Percentiles rank a stretch among this genome's conserved stretches.
phyloP scores from a whole-genome alignment of 805 yeast genomes.

The Spathaspora boniae region DNA sequence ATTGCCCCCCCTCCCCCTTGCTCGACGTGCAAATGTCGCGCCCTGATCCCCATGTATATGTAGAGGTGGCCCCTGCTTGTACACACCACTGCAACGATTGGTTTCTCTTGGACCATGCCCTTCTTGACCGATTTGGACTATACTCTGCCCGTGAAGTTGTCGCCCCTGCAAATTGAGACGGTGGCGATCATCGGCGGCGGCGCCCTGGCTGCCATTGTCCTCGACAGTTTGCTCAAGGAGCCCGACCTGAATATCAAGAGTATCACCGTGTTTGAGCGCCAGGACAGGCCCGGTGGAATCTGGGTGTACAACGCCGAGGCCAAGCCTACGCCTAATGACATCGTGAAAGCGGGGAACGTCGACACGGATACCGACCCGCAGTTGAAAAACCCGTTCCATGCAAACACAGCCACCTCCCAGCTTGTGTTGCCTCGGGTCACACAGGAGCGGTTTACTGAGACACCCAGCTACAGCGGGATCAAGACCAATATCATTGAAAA shows the following conservation, averaged over 20 bases:
- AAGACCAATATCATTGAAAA: slow-evolving; percentile 43
- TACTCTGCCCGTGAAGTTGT: slow-evolving; percentile 10
- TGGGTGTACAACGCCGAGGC: slow-evolving; percentile 34
- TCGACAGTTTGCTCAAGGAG: slow-evolving; percentile 36
- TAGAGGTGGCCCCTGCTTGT: too few relatives aligned
- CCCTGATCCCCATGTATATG: too few relatives aligned
- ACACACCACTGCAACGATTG: too few relatives aligned
- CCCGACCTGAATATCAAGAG: slow-evolving; percentile 18
- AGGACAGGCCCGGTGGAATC: slow-evolving; percentile 38
- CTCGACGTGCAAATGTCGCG: too few relatives aligned
- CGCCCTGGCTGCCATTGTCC: slow-evolving; percentile 43
- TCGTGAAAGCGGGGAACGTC: slow-evolving; percentile 19
- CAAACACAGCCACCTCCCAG: not conserved
- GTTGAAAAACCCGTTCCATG: slow-evolving; percentile 22
- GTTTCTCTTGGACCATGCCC: slow-evolving; percentile 5
- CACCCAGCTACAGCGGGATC: slow-evolving; percentile 25
- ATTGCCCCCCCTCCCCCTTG: too few relatives aligned
- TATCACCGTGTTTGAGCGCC: slow-evolving; percentile 38
- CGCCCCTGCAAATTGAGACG: slow-evolving; percentile 16
- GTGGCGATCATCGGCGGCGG: slow-evolving; percentile 49
- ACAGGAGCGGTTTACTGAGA: slow-evolving; percentile 28
- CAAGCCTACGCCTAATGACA: slow-evolving; percentile 17
- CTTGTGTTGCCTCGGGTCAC: slow-evolving; percentile 10
- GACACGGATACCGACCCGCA: slow-evolving; percentile 26
- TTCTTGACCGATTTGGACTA: slow-evolving; percentile 6